A percentile compares a stretch with the other conserved stretches of the same genome.
These are phyloP conservation scores for Trichoderma asperellum DNA, from an alignment of 2,329 filamentous ascomycete genomes.

Conservation along the genomic window DNA sequence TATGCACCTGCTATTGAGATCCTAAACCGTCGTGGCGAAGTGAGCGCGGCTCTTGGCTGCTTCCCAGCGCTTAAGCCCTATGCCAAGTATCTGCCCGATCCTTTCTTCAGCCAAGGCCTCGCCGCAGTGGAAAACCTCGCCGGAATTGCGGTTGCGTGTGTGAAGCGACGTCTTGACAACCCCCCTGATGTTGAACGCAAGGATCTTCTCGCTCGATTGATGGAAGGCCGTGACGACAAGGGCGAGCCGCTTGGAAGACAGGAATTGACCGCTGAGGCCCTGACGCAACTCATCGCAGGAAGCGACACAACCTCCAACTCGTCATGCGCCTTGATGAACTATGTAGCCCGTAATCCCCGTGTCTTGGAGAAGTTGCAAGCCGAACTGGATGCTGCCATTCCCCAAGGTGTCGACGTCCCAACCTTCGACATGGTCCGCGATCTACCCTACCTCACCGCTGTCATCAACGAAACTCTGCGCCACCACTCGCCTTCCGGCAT, in stretches of 20 bases:
- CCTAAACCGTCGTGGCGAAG: constrained; percentile 84
- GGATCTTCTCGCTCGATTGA: constrained; percentile 80
- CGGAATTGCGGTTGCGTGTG: constrained; percentile 84
- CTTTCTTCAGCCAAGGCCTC: constrained; percentile 77
- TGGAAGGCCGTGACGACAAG: constrained; percentile 82
- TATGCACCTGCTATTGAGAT: constrained; percentile 85
- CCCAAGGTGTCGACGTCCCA: constrained; percentile 65
- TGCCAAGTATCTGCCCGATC: constrained; percentile 78
- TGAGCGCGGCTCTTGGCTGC: constrained; percentile 78
- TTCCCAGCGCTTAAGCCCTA: constrained; percentile 76
- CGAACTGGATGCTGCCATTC: constrained; percentile 75
- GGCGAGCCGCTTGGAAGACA: constrained; percentile 75
- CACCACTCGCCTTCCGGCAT: constrained; percentile 86
- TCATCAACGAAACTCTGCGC: constrained; percentile 83
- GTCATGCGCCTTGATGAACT: constrained; percentile 81
- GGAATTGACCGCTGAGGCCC: constrained; percentile 84
- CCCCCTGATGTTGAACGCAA: constrained; percentile 69
- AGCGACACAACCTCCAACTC: constrained; percentile 80
- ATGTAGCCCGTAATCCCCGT: constrained; percentile 69
- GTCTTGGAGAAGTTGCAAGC: constrained; percentile 72
- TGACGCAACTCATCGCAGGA: constrained; percentile 85
- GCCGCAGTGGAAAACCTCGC: constrained; percentile 78
- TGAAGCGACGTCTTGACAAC: constrained; percentile 72
- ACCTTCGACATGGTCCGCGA: constrained; percentile 73
- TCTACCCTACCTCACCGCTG: constrained; percentile 73